Conservation (phyloP, 305 asterid genomes). For the Fraxinus platypoda region DNA sequence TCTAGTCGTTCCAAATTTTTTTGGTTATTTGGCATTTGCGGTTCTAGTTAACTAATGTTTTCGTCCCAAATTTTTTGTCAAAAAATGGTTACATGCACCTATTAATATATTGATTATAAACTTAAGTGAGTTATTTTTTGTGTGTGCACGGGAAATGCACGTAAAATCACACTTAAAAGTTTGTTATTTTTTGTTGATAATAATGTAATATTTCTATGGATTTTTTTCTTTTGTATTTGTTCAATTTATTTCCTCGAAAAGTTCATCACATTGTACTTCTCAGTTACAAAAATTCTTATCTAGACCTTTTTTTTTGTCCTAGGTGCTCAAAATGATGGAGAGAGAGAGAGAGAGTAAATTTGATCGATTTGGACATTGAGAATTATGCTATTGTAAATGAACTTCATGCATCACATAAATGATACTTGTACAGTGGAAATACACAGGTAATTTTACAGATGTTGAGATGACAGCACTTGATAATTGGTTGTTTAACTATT, state of each 20-base stretch:
- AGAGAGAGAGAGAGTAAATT: slow-evolving; percentile 37
- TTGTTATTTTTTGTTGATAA: neutral
- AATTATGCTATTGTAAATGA: slow-evolving; percentile 52
- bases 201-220: neutral
- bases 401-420: slow-evolving; percentile 62
- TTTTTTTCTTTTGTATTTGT: too few species aligned
- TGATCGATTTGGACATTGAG: slow-evolving; percentile 56
- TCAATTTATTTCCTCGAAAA: slow-evolving; percentile 24
- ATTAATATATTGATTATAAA: neutral
- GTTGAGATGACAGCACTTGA: too few species aligned
- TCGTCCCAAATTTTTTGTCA: too few species aligned
- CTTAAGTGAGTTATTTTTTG: neutral
- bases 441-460: too few species aligned
- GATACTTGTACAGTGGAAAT: slow-evolving; percentile 10
- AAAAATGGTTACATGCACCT: neutral
- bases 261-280: slow-evolving; percentile 59
- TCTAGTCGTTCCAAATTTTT: neutral
- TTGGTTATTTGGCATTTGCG: neutral
- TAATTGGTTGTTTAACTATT: too few species aligned
- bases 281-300: slow-evolving; percentile 61
- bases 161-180: neutral
- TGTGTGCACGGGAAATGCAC: neutral
- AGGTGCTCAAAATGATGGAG: slow-evolving; percentile 59
- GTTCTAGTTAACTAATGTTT: neutral
- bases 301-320: slow-evolving; percentile 61